Evolutionary conservation across 768 basidiomycete species (phyloP), one percentile per base, ranked within the genome.

Genomic region (Sporobolomyces roseus): DNA sequence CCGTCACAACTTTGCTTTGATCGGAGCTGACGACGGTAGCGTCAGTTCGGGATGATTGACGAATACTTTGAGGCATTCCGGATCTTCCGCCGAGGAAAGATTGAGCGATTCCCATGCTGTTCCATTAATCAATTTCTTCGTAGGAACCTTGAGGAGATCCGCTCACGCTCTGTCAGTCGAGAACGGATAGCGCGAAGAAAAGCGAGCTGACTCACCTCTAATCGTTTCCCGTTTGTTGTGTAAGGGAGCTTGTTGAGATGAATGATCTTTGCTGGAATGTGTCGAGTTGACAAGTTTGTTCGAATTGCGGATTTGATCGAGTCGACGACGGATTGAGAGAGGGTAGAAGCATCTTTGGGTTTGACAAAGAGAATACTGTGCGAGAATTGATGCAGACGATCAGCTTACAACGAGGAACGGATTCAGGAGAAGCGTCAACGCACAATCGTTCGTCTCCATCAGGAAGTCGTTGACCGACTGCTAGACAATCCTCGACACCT

Each of bases 401-500:
- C 14, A 19, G n/a, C n/a, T n/a, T n/a, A n/a, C n/a, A n/a, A n/a
- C n/a, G n/a, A n/a, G 7, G 35, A 7, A 25, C 6, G 21, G 23
- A 36, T 23, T 21, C 16, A 36, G 13, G 52, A 53, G 12, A 33
- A 10, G 27, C 45, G 14, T 23, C 14, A 6, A 55, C 69, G 53
- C 35, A 71, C 68, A 76, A 74, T 45, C 76, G 59, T 68, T 77
- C 76, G 52, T 77, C 75, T 7, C 69, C 69, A 41, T 74, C 76
- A 2, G 65, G 45, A 0, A 72, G 43, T 66, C 74, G 71, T 60
- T 77, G 76, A 0, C 72, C 75, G 25, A 77, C 68, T 4, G 75
- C 76, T 41, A 77, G 61, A 50, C 68, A 74, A 49, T 75, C 74
- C 33, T 75, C 74, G 17, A 76, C 66, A 9, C 58, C 66, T 32